Conservation (phyloP, 2,329 filamentous ascomycete genomes). For the Pseudogymnoascus sp. region DNA sequence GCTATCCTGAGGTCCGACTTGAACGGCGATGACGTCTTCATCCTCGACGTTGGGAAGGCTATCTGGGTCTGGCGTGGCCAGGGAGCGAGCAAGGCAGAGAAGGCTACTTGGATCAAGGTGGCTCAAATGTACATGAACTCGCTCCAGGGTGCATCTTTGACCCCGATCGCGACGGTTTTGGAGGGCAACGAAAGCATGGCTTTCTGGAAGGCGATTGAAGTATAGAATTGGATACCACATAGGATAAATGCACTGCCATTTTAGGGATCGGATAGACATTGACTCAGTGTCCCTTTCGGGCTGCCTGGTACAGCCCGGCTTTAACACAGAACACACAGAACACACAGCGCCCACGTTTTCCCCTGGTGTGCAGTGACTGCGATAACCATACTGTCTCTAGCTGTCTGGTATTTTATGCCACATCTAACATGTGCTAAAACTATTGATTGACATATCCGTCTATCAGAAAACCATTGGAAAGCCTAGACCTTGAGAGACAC, state of each 20-base stretch:
- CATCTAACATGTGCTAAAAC: background rate
- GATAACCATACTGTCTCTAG: background rate
- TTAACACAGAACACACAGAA: background rate
- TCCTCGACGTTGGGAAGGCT: constrained; percentile 50
- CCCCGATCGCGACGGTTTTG: constrained; percentile 48
- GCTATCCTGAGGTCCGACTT: constrained; percentile 41
- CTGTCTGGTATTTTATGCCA: background rate
- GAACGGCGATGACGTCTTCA: constrained; percentile 53
- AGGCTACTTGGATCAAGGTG: constrained; percentile 51
- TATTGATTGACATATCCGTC: background rate
- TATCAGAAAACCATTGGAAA: background rate
- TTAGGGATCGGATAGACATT: background rate
- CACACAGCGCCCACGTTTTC: background rate
- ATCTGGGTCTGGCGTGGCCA: constrained; percentile 62
- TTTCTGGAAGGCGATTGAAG: constrained; percentile 39
- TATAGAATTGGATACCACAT: constrained; percentile 6
- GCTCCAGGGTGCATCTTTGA: constrained; percentile 35
- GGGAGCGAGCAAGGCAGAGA: constrained; percentile 50
- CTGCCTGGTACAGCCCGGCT: background rate
- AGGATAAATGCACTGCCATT: background rate
- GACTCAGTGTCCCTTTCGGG: background rate
- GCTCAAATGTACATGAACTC: constrained; percentile 48
- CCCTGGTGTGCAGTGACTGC: background rate
- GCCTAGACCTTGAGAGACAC: background rate
- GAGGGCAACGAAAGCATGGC: constrained; percentile 48